Percentiles rank a stretch among this genome's conserved stretches.
Conservation (phyloP, 202 grass and related monocot species). For the Musa balbisiana region DNA sequence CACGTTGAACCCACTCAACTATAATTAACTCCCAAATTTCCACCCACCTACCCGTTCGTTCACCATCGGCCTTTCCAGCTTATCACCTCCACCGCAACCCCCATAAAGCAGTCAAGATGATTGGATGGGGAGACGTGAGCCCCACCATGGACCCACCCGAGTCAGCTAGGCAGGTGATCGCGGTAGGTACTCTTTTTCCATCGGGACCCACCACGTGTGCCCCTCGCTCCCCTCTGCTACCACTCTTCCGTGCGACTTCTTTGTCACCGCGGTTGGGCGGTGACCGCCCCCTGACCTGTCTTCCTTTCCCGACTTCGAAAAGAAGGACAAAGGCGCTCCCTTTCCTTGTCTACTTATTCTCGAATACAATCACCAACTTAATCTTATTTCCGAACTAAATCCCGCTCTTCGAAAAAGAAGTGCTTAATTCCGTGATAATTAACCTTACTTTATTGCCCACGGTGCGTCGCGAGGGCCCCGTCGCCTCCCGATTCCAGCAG, state of each 20-base stretch:
- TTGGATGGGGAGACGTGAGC: no score
- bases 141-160: no score
- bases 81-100: no score
- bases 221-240: background rate
- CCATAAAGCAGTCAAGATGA: no score
- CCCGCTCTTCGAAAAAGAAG: background rate
- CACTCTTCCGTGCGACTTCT: background rate
- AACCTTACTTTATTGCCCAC: background rate
- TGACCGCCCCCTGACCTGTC: background rate
- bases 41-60: background rate
- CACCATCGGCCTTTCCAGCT: background rate
- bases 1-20: background rate
- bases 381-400: background rate
- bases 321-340: background rate
- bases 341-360: background rate
- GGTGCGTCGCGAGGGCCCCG: background rate
- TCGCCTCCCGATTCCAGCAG: background rate
- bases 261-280: background rate
- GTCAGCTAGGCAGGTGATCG: no score
- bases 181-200: no score
- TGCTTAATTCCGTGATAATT: background rate
- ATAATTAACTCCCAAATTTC: background rate
- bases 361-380: background rate
- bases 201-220: background rate
- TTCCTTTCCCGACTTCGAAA: background rate